phyloP scores from a whole-genome alignment of 306 rosid species.

The Vicia faba region DNA sequence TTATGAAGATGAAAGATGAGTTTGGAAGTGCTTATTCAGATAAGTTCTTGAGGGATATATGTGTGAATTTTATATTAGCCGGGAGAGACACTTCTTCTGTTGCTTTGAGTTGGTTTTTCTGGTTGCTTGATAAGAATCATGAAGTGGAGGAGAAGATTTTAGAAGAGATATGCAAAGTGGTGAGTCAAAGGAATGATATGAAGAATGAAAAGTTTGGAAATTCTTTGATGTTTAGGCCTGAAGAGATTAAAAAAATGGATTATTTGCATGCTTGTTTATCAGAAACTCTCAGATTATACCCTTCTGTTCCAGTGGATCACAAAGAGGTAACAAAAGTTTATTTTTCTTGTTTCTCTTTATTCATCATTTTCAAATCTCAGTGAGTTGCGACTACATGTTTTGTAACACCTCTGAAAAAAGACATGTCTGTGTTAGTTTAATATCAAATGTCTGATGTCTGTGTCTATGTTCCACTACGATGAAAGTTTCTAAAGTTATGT shows the following conservation, averaged over 20 bases:
- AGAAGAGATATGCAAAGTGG: constrained; percentile 56
- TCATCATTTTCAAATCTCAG: background rate
- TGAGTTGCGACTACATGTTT: background rate
- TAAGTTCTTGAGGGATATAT: constrained; percentile 87
- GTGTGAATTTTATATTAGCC: constrained; percentile 89
- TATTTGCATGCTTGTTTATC: constrained; percentile 93
- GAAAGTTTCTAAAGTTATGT: background rate
- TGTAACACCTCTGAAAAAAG: no score
- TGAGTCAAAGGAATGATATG: constrained; percentile 47
- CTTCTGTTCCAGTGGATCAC: constrained; percentile 93
- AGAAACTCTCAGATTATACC: constrained; percentile 83
- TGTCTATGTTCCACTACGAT: no score
- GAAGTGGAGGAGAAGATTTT: constrained; percentile 65
- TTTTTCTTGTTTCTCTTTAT: background rate
- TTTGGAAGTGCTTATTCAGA: constrained; percentile 60
- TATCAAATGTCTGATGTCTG: no score
- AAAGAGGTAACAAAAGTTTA: constrained; percentile 61
- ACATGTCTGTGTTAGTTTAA: no score
- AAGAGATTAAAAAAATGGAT: constrained; percentile 89
- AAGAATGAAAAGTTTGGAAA: constrained; percentile 33
- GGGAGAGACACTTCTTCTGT: constrained; percentile 98
- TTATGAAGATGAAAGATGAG: constrained; percentile 76
- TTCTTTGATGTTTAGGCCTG: constrained; percentile 52
- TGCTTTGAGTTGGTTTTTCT: constrained; percentile 95
- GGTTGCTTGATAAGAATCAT: constrained; percentile 71